Evolutionary conservation across 2,329 filamentous ascomycete species (phyloP).

Genomic region (Colletotrichum graminicola): DNA sequence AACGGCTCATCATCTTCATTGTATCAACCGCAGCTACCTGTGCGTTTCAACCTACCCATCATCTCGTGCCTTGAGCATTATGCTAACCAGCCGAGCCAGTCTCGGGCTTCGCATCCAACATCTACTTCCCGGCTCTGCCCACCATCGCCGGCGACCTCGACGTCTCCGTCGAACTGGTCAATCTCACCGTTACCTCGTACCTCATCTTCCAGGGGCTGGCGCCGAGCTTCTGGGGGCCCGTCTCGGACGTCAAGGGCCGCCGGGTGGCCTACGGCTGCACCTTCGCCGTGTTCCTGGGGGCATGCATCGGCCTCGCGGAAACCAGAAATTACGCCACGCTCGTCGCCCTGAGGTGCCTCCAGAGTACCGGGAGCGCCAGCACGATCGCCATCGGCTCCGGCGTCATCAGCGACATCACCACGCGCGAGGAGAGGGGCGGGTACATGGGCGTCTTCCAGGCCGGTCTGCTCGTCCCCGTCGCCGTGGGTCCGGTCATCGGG

Average conservation of each 20-base stretch:
- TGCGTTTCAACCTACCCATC: conserved; percentile 45
- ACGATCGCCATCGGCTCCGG: conserved; percentile 66
- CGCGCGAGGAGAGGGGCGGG: conserved; percentile 66
- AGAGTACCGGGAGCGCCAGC: conserved; percentile 65
- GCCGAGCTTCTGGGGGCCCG: conserved; percentile 63
- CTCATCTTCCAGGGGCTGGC: conserved; percentile 65
- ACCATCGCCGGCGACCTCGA: conserved; percentile 58
- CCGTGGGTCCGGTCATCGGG: conserved; percentile 63
- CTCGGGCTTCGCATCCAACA: conserved; percentile 57
- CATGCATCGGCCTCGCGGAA: conserved; percentile 61
- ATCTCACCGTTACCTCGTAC: conserved; percentile 60
- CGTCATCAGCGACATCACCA: conserved; percentile 70
- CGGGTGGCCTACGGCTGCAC: conserved; percentile 61
- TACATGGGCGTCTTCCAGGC: conserved; percentile 63
- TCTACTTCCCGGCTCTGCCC: conserved; percentile 63
- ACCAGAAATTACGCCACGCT: conserved; percentile 59
- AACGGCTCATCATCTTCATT: conserved; percentile 59
- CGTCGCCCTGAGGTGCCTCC: conserved; percentile 63
- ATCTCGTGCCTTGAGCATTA: accelerated
- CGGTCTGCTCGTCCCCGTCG: conserved; percentile 51
- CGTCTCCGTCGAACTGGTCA: conserved; percentile 55
- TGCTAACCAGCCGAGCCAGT: conserved; percentile 45
- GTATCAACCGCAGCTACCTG: conserved; percentile 65
- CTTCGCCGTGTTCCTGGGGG: conserved; percentile 60
- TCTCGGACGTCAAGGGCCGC: conserved; percentile 62